Evolutionary conservation across 768 basidiomycete species (phyloP).

Genomic region (Gelatoporia subvermispora): DNA sequence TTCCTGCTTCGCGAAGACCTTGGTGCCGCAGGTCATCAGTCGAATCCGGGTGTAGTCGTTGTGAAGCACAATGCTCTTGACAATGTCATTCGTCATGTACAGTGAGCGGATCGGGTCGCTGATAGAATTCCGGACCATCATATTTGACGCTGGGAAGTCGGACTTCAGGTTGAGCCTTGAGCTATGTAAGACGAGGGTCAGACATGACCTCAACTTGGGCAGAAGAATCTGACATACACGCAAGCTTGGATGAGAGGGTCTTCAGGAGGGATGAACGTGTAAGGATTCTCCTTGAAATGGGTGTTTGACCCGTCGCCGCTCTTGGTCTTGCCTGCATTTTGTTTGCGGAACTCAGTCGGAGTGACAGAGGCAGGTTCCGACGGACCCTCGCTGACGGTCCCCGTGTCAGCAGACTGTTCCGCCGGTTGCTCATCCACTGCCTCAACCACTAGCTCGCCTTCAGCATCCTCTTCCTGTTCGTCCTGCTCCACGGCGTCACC

Average conservation of each 20-base stretch:
- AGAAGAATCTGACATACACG: constrained; percentile 48
- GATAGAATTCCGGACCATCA: constrained; percentile 83
- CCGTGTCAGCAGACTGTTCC: constrained; percentile 3
- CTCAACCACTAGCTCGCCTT: constrained; percentile 10
- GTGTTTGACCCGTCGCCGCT: constrained; percentile 20
- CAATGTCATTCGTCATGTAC: constrained; percentile 82
- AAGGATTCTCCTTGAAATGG: constrained; percentile 80
- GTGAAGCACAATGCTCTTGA: constrained; percentile 71
- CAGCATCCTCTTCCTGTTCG: constrained; percentile 7
- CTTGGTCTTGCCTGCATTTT: constrained; percentile 14
- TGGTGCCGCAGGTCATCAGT: constrained; percentile 89
- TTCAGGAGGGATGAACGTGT: constrained; percentile 68
- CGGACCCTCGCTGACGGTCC: constrained; percentile 15
- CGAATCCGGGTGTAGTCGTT: constrained; percentile 86
- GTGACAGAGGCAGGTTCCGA: background rate
- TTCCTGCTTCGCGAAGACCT: constrained; percentile 89
- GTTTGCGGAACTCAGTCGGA: constrained; percentile 2
- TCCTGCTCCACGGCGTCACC: constrained; percentile 1
- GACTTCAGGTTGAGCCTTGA: constrained; percentile 64
- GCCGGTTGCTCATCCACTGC: constrained; percentile 2
- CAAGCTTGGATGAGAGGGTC: constrained; percentile 68
- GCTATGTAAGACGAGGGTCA: constrained; percentile 33
- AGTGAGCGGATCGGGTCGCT: constrained; percentile 72
- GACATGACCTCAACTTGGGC: background rate
- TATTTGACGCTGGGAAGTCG: constrained; percentile 67